Conservation (phyloP, 1,139 yeast genomes). For the Hansenula sp. region DNA sequence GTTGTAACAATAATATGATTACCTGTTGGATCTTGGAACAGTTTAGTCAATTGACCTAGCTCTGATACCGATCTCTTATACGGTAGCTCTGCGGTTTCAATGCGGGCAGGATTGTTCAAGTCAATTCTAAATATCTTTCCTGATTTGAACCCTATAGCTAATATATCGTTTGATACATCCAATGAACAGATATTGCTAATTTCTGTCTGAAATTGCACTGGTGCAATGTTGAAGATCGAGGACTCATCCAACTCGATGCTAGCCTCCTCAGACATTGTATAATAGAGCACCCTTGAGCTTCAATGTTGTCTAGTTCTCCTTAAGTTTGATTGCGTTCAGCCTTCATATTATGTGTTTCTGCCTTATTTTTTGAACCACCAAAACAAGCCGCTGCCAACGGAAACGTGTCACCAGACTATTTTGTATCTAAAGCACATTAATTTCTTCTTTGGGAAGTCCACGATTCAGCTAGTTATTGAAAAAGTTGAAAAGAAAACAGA, state of each 20-base stretch:
- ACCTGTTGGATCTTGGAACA: slow-evolving; percentile 47
- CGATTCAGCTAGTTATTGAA: neutral
- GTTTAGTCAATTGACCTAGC: slow-evolving; percentile 28
- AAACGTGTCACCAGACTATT: neutral
- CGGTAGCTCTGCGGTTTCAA: slow-evolving; percentile 31
- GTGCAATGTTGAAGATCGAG: slow-evolving; percentile 33
- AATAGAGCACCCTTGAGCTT: too few species aligned
- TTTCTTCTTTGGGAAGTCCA: slow-evolving; percentile 9
- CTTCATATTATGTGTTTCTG: neutral
- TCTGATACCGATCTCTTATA: slow-evolving; percentile 18
- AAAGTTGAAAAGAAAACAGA: neutral
- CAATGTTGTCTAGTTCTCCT: neutral
- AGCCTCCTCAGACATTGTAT: slow-evolving; percentile 3
- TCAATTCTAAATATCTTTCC: slow-evolving; percentile 48
- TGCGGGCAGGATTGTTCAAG: slow-evolving; percentile 48
- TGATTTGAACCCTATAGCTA: slow-evolving; percentile 40
- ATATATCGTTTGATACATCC: slow-evolving; percentile 42
- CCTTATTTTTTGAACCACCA: too few species aligned
- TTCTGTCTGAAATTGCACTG: slow-evolving; percentile 53
- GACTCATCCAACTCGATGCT: slow-evolving; percentile 6
- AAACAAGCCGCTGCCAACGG: neutral
- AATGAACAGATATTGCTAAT: slow-evolving; percentile 38
- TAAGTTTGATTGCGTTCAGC: neutral
- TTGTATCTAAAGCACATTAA: slow-evolving; percentile 1
- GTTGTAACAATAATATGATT: slow-evolving; percentile 45